These are phyloP conservation scores for Fusarium haematococcum DNA, from an alignment of 2,329 filamentous ascomycete species.

Conservation along the genomic window DNA sequence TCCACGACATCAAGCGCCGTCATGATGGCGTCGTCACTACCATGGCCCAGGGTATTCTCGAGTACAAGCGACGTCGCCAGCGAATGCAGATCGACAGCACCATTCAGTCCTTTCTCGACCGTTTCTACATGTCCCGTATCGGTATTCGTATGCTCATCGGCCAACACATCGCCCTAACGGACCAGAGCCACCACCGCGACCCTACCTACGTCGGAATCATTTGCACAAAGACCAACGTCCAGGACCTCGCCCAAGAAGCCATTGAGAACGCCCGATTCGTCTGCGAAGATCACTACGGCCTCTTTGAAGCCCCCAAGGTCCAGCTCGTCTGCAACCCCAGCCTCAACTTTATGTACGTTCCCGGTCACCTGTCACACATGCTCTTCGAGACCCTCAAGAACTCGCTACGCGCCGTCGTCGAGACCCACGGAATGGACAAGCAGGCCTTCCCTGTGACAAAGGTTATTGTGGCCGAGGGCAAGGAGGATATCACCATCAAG, in stretches of 20 bases:
- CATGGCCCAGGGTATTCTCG: slow-evolving; percentile 95
- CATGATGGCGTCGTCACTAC: slow-evolving; percentile 98
- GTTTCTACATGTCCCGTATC: slow-evolving; percentile 99
- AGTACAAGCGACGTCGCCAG: slow-evolving; percentile 97
- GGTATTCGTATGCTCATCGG: slow-evolving; percentile 99
- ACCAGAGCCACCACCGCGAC: slow-evolving; percentile 89
- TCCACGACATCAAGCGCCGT: slow-evolving; percentile 94
- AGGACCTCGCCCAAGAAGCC: slow-evolving; percentile 93
- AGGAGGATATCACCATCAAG: slow-evolving; percentile 99
- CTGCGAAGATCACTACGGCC: slow-evolving; percentile 97
- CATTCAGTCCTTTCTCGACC: slow-evolving; percentile 96
- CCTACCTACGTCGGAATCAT: slow-evolving; percentile 98
- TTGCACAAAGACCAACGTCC: slow-evolving; percentile 97
- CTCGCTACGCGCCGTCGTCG: slow-evolving; percentile 94
- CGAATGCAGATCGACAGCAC: slow-evolving; percentile 98
- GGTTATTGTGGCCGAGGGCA: slow-evolving; percentile 96
- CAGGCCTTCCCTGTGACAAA: slow-evolving; percentile 97
- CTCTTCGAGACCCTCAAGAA: slow-evolving; percentile 99
- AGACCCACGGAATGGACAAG: slow-evolving; percentile 93
- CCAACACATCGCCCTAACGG: slow-evolving; percentile 96
- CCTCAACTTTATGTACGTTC: slow-evolving; percentile 99
- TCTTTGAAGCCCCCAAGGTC: slow-evolving; percentile 96
- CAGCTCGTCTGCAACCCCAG: slow-evolving; percentile 95
- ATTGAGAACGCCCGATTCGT: slow-evolving; percentile 99
- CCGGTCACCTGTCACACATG: slow-evolving; percentile 99